Evolutionary conservation across 2,329 filamentous ascomycete species (phyloP), one percentile per base, ranked within the genome.

Genomic region (Pseudopithomyces maydicus): DNA sequence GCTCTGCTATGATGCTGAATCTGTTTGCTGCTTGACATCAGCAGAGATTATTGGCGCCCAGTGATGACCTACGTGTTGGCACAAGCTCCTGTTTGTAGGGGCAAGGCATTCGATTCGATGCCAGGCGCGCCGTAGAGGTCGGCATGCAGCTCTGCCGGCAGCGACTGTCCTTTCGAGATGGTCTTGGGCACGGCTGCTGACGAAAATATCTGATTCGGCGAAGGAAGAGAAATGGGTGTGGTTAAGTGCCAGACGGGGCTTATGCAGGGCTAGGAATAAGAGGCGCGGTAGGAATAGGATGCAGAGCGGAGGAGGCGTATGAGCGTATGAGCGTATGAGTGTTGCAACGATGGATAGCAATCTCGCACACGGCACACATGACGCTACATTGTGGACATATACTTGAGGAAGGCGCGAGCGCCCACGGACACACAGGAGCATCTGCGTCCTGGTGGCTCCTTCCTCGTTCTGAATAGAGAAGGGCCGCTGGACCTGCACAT

Each of bases 1-100:
- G 57, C 7, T 66, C 64, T 12, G 66, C 65, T 19, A 72, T 60
- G 26, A 71, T 46, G 41, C 67, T 68, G 56, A 73, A 72, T 5
- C 59, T 68, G 35, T 73, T 74, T n/a, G 56, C 71, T 74, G 33
- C 26, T 23, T 19, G 17, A n/a, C 22, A 23, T 52, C 12, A 48
- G 47, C 23, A 17, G 12, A n/a, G 15, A 5, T 14, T 12, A n/a
- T 20, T 35, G 3, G 1, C 26, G 2, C 15, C 10, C 8, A 33
- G 20, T 8, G 19, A 5, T 2, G 33, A 55, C 61, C 52, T 56
- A 71, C 68, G 58, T 39, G 63, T 69, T 44, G 64, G 65, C 38
- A 60, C 54, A 33, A 71, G 68, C 1, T 64, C 56, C 11, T 54
- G 62, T n/a, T 59, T 58, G n/a, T 62, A 62, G 29, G 46, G 43